These are phyloP conservation scores for Crithidia acanthocephali DNA, from an alignment of 208 protist species.

Conservation along the genomic window DNA sequence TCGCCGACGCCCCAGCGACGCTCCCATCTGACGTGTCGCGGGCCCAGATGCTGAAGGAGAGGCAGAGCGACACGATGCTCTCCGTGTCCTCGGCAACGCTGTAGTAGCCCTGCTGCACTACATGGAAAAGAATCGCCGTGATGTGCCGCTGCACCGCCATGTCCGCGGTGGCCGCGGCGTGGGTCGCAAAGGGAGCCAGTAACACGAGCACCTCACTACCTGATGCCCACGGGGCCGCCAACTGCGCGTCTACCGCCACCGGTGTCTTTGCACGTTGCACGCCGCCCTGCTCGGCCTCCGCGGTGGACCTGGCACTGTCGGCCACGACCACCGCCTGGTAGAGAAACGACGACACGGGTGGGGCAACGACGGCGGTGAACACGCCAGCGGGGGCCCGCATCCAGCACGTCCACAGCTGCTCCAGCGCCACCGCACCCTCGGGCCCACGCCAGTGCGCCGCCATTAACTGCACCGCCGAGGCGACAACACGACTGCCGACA, in stretches of 20 bases:
- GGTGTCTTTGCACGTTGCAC: not conserved
- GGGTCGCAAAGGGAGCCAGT: slow-evolving; percentile 27
- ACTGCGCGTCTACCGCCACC: not conserved
- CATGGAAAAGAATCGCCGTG: slow-evolving; percentile 16
- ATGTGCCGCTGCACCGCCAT: slow-evolving; percentile 25
- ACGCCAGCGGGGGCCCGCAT: slow-evolving; percentile 16
- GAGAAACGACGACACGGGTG: slow-evolving; percentile 24
- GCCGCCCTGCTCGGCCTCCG: not conserved
- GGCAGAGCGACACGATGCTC: slow-evolving; percentile 37
- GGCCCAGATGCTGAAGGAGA: slow-evolving; percentile 27
- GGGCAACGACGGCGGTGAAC: slow-evolving; percentile 25
- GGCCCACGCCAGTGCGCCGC: slow-evolving; percentile 27
- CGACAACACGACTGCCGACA: slow-evolving; percentile 26
- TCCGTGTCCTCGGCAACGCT: slow-evolving; percentile 31
- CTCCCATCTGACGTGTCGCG: not conserved
- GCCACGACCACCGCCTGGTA: slow-evolving; percentile 16
- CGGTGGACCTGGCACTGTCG: no score
- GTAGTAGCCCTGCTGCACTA: slow-evolving; percentile 25
- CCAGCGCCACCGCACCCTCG: slow-evolving; percentile 13
- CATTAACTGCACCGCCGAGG: slow-evolving; percentile 24
- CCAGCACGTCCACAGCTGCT: slow-evolving; percentile 42
- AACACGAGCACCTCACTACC: slow-evolving; percentile 30
- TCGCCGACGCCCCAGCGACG: not conserved
- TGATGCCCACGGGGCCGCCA: slow-evolving; percentile 11
- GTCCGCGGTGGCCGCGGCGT: slow-evolving; percentile 25